Conservation (phyloP, 768 basidiomycete genomes). For the Paxillus ammoniavirescens region DNA sequence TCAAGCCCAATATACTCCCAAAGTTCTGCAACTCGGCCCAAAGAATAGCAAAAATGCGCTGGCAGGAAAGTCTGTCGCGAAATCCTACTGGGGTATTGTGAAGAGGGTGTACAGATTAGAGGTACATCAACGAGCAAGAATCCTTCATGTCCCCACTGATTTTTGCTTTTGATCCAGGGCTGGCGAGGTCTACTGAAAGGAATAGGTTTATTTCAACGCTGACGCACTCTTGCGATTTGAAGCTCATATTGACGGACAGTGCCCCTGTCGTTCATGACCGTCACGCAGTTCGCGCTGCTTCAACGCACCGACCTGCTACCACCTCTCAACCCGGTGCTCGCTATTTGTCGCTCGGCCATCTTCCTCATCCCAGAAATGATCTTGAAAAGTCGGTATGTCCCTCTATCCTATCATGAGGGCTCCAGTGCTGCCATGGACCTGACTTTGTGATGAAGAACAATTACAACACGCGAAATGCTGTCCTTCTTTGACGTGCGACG, state of each 20-base stretch:
- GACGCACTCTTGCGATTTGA: not conserved
- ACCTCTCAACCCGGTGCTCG: too few species aligned
- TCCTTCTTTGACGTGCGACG: slow-evolving; percentile 50
- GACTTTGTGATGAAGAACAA: slow-evolving; percentile 54
- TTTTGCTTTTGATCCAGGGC: not conserved
- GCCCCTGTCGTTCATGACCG: not conserved
- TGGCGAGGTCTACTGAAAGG: not conserved
- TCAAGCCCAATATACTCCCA: slow-evolving; percentile 5
- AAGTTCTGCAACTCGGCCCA: slow-evolving; percentile 47
- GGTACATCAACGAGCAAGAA: slow-evolving; percentile 37
- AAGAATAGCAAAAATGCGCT: slow-evolving; percentile 67
- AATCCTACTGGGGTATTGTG: slow-evolving; percentile 68
- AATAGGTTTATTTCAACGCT: not conserved
- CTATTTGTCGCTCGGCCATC: not conserved
- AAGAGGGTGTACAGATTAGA: slow-evolving; percentile 63
- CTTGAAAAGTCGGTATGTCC: slow-evolving; percentile 6
- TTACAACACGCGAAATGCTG: slow-evolving; percentile 70
- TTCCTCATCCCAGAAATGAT: not conserved
- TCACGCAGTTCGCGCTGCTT: not conserved
- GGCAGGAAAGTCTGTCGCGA: slow-evolving; percentile 51
- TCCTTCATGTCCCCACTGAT: not conserved
- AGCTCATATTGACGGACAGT: not conserved
- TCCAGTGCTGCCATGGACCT: slow-evolving; percentile 48
- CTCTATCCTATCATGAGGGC: slow-evolving; percentile 51
- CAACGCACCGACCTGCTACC: too few species aligned